Conservation (phyloP, 805 yeast genomes). For the Pichia occidentalis region DNA sequence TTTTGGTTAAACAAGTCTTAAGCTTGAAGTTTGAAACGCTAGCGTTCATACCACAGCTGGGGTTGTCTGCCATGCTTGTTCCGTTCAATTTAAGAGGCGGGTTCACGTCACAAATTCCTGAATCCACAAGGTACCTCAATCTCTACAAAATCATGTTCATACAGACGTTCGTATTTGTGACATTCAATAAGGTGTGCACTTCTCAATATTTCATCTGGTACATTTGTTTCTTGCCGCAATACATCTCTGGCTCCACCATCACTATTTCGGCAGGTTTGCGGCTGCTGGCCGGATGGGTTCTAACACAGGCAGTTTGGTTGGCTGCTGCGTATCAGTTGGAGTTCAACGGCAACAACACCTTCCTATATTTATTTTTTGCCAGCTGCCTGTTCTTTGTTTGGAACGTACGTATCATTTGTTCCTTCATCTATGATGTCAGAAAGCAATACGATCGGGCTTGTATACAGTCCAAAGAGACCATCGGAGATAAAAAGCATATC, state of each 20-base stretch:
- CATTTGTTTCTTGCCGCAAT: slow-evolving; percentile 75
- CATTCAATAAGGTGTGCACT: slow-evolving; percentile 79
- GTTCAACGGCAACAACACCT: slow-evolving; percentile 51
- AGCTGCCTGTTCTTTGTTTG: slow-evolving; percentile 23
- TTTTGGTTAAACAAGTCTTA: too few relatives aligned
- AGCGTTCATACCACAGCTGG: slow-evolving; percentile 82
- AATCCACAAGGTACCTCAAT: too few relatives aligned
- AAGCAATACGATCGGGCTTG: too few relatives aligned
- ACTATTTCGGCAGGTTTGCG: slow-evolving; percentile 34
- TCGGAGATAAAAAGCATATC: slow-evolving; percentile 1
- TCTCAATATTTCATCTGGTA: slow-evolving; percentile 97
- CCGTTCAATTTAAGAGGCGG: slow-evolving; percentile 41
- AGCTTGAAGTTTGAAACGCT: slow-evolving; percentile 32
- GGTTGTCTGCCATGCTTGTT: slow-evolving; percentile 36
- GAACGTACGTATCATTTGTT: slow-evolving; percentile 19
- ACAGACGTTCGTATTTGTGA: slow-evolving; percentile 72
- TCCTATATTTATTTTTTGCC: slow-evolving; percentile 22
- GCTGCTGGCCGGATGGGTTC: slow-evolving; percentile 53
- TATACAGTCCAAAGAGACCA: neutral
- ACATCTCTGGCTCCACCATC: slow-evolving; percentile 41
- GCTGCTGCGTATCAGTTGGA: slow-evolving; percentile 72
- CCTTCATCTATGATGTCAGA: slow-evolving; percentile 18
- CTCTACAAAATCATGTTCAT: slow-evolving; percentile 55
- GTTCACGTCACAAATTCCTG: too few relatives aligned
- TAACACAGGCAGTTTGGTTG: slow-evolving; percentile 73